These are phyloP conservation scores for Silene uniflora DNA, from an alignment of 148 eudicot genomes.

Conservation along the genomic window DNA sequence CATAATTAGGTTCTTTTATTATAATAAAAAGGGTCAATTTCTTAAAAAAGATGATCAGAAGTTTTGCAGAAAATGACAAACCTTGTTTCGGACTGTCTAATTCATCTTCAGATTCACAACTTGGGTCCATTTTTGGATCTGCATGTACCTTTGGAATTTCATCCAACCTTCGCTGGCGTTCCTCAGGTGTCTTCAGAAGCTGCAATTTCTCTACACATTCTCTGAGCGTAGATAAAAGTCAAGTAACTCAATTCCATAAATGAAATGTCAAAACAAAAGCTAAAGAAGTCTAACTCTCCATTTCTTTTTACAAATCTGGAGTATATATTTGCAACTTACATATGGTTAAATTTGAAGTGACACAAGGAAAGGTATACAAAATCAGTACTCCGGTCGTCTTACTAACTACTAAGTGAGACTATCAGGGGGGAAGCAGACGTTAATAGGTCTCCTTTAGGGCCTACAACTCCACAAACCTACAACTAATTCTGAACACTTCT, in stretches of 20 bases:
- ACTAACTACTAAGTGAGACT: too few relatives aligned
- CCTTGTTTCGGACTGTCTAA: conserved; percentile 57
- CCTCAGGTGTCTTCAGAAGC: conserved; percentile 88
- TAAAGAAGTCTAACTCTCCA: not conserved
- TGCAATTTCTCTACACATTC: conserved; percentile 91
- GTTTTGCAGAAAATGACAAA: conserved; percentile 17
- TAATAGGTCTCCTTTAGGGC: too few relatives aligned
- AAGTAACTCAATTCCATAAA: conserved; percentile 35
- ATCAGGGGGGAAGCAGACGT: too few relatives aligned
- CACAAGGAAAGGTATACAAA: not conserved
- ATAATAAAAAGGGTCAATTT: not conserved
- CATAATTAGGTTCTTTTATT: not conserved
- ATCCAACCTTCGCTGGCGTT: conserved; percentile 83
- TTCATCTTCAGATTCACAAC: conserved; percentile 72
- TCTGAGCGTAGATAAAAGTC: conserved; percentile 73
- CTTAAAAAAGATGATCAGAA: not conserved
- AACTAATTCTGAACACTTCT: too few relatives aligned
- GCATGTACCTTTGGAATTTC: conserved; percentile 83
- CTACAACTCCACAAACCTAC: too few relatives aligned
- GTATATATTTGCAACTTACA: not conserved
- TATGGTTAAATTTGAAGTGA: not conserved
- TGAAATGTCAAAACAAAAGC: not conserved
- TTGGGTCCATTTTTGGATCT: conserved; percentile 98
- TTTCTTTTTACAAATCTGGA: not conserved
- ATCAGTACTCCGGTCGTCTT: too few relatives aligned